A percentile compares a stretch with the other conserved stretches of the same genome.
Evolutionary conservation across 192 early-diverging fungal genomes (phyloP).

Genomic region (Allomyces arbusculus): DNA sequence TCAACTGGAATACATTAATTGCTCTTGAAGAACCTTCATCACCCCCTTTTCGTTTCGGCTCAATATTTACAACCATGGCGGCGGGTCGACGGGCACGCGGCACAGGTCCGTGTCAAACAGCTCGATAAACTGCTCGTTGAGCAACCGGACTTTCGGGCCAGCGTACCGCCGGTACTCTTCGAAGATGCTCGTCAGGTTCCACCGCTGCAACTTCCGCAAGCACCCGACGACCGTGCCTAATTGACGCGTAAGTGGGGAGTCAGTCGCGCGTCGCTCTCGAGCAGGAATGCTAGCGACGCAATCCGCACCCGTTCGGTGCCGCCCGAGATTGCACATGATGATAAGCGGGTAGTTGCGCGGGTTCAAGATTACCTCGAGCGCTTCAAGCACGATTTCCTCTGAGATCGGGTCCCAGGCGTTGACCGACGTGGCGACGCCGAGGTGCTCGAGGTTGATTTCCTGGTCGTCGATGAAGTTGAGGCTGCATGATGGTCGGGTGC

Average conservation of each 20-base stretch:
- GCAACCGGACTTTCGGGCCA: conserved; percentile 85
- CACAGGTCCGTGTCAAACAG: conserved; percentile 96
- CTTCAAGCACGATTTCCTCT: conserved; percentile 85
- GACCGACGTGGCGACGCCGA: conserved; percentile 60
- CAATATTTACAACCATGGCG: conserved; percentile 61
- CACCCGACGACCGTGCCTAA: conserved; percentile 92
- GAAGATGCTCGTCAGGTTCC: conserved; percentile 97
- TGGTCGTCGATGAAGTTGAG: conserved; percentile 97
- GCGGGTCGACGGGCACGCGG: conserved; percentile 44
- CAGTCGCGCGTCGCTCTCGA: not conserved
- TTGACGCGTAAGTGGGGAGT: not conserved
- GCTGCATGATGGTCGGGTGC: conserved; percentile 9
- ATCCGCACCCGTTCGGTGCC: conserved; percentile 72
- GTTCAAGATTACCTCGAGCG: conserved; percentile 67
- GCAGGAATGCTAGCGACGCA: not conserved
- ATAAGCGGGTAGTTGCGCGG: conserved; percentile 83
- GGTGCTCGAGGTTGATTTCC: conserved; percentile 77
- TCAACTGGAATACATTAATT: no score
- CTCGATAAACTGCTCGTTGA: conserved; percentile 91
- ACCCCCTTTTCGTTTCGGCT: no score
- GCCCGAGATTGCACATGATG: conserved; percentile 93
- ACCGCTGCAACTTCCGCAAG: conserved; percentile 85
- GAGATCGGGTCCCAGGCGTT: conserved; percentile 96
- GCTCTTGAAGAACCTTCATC: no score
- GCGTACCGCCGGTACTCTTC: conserved; percentile 94